These are phyloP conservation scores for Nectriaceae sp. DNA, from an alignment of 2,329 filamentous ascomycete species.

Conservation along the genomic window DNA sequence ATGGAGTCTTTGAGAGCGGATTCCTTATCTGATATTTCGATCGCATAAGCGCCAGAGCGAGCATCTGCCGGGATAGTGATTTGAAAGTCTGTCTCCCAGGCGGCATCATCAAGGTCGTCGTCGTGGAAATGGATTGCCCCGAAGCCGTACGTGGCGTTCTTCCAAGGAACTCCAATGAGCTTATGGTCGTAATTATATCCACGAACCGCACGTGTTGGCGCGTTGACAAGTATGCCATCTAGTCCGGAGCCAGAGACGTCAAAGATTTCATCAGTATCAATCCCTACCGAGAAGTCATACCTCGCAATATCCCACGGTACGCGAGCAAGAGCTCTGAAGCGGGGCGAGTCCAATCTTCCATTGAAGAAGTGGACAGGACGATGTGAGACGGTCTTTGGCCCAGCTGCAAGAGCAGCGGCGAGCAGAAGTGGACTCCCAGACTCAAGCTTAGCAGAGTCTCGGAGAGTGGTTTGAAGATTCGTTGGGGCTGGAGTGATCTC, in stretches of 20 bases:
- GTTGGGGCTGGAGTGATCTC: too few species aligned
- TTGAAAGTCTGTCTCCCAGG: constrained; percentile 34
- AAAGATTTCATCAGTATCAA: neutral
- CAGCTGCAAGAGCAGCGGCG: too few species aligned
- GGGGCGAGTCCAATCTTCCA: neutral
- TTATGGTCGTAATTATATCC: constrained; percentile 37
- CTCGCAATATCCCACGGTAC: neutral
- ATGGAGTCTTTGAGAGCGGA: constrained; percentile 26
- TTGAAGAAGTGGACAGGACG: neutral
- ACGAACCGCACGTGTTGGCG: constrained; percentile 34
- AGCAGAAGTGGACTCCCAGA: too few species aligned
- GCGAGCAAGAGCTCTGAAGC: neutral
- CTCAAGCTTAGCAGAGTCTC: too few species aligned
- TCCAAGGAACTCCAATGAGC: constrained; percentile 34
- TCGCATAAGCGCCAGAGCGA: constrained; percentile 30
- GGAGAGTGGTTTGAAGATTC: too few species aligned
- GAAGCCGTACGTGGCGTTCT: constrained; percentile 33
- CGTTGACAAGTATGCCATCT: constrained; percentile 33
- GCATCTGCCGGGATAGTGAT: constrained; percentile 23
- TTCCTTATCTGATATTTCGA: constrained; percentile 24
- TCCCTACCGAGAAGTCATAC: neutral
- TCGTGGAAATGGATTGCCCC: constrained; percentile 42
- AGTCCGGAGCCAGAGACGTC: constrained; percentile 28
- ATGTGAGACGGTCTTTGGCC: neutral
- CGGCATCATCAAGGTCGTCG: constrained; percentile 39